phyloP scores from a whole-genome alignment of 2,329 filamentous ascomycete genomes.

The Hyphodiscus sp. region DNA sequence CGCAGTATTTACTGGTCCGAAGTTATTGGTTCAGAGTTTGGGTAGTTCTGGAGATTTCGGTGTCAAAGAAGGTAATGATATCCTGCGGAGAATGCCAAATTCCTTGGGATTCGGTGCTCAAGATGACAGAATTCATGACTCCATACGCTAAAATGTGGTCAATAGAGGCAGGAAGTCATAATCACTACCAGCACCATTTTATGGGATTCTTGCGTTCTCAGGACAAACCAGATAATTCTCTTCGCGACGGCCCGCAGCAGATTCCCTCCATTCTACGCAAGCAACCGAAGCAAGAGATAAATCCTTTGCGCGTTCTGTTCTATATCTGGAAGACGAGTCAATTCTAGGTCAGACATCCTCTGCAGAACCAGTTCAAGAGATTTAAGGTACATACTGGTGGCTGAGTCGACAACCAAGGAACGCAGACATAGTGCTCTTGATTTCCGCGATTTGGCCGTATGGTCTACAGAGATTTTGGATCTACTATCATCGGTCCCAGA shows the following conservation, averaged over 20 bases:
- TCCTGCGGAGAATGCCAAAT: background rate
- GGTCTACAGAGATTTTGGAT: background rate
- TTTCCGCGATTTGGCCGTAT: background rate
- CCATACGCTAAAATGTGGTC: background rate
- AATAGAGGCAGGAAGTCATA: too few species aligned
- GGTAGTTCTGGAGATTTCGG: slow-evolving; percentile 2
- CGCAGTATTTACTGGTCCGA: background rate
- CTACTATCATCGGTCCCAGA: background rate
- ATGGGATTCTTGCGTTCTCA: too few species aligned
- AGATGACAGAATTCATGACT: background rate
- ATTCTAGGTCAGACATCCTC: background rate
- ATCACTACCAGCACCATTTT: too few species aligned
- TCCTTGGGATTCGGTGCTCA: background rate
- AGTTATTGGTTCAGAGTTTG: slow-evolving; percentile 1
- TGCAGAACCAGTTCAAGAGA: background rate
- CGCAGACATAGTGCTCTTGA: background rate
- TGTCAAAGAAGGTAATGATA: background rate
- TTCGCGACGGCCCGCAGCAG: background rate
- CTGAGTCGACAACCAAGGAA: background rate
- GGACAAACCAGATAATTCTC: background rate
- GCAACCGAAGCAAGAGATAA: background rate
- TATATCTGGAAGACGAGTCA: background rate
- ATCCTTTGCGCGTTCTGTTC: background rate
- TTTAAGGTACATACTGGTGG: background rate
- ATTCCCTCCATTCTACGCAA: background rate